A percentile compares a stretch with the other conserved stretches of the same genome.
Evolutionary conservation across 1,284 basidiomycete genomes (phyloP).

Genomic region (Austropuccinia psidii): DNA sequence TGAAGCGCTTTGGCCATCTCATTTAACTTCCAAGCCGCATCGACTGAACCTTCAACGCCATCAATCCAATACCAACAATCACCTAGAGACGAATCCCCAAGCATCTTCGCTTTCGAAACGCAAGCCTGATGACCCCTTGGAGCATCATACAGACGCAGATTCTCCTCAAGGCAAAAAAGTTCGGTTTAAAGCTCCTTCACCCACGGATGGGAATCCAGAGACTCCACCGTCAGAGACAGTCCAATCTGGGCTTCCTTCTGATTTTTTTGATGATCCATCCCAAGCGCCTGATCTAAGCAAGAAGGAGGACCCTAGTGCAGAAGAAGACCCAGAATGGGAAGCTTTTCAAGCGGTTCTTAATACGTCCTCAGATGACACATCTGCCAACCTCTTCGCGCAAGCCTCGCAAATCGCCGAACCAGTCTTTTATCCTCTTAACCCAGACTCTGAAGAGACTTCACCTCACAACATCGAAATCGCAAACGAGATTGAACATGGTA

Average conservation of each 20-base stretch:
- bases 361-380: constrained; percentile 58
- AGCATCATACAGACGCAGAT: neutral
- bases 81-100: neutral
- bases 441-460: neutral
- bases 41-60: constrained; percentile 17
- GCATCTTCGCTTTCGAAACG: neutral
- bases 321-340: constrained; percentile 35
- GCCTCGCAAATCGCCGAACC: constrained; percentile 42
- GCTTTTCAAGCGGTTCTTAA: constrained; percentile 48
- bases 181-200: neutral
- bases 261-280: constrained; percentile 33
- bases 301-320: neutral
- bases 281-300: neutral
- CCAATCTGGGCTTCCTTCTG: constrained; percentile 10
- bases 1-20: constrained; percentile 35
- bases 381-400: constrained; percentile 43
- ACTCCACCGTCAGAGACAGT: neutral
- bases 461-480: neutral
- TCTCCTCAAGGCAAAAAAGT: constrained; percentile 14
- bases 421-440: constrained; percentile 1
- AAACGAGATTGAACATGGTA: constrained; percentile 65
- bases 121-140: constrained; percentile 4
- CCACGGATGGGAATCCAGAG: neutral
- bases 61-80: constrained; percentile 3
- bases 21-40: constrained; percentile 33